Evolutionary conservation across 2,329 filamentous ascomycete species (phyloP).

Genomic region (Aspergillus proliferans): DNA sequence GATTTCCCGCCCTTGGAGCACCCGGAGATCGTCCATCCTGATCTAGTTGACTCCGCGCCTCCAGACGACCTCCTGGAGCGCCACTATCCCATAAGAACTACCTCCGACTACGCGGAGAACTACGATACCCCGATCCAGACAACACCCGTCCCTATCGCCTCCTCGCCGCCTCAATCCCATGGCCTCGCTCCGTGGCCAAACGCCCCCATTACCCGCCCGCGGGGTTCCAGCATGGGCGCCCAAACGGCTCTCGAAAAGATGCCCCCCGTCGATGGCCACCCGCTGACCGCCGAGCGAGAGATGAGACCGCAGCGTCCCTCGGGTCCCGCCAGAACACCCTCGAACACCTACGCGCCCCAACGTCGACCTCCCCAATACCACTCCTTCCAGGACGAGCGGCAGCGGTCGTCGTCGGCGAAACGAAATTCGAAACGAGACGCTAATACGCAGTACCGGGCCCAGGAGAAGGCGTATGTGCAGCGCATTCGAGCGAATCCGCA

Average conservation of each 20-base stretch:
- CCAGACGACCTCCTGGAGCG: constrained; percentile 36
- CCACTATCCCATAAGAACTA: constrained; percentile 25
- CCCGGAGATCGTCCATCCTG: constrained; percentile 34
- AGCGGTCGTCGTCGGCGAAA: constrained; percentile 53
- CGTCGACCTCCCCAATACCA: constrained; percentile 50
- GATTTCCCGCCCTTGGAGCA: constrained; percentile 37
- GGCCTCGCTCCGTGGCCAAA: constrained; percentile 31
- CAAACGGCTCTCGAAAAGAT: constrained; percentile 38
- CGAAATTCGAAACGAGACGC: constrained; percentile 55
- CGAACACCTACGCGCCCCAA: constrained; percentile 67
- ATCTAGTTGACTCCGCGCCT: constrained; percentile 38
- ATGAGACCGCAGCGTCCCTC: constrained; percentile 59
- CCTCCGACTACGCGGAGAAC: constrained; percentile 25
- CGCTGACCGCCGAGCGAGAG: constrained; percentile 25
- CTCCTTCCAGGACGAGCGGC: constrained; percentile 42
- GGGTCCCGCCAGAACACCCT: constrained; percentile 65
- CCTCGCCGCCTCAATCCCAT: constrained; percentile 26
- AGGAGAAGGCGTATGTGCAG: constrained; percentile 93
- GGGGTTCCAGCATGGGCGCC: constrained; percentile 38
- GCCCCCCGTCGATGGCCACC: constrained; percentile 21
- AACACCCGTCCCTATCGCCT: constrained; percentile 26
- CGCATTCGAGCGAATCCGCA: constrained; percentile 75
- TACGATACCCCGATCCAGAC: constrained; percentile 27
- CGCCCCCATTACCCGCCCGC: constrained; percentile 33
- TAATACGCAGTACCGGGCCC: constrained; percentile 68